Base-by-base conservation (phyloP, 1,139 yeast species). In the Kodamaea sp. region DNA sequence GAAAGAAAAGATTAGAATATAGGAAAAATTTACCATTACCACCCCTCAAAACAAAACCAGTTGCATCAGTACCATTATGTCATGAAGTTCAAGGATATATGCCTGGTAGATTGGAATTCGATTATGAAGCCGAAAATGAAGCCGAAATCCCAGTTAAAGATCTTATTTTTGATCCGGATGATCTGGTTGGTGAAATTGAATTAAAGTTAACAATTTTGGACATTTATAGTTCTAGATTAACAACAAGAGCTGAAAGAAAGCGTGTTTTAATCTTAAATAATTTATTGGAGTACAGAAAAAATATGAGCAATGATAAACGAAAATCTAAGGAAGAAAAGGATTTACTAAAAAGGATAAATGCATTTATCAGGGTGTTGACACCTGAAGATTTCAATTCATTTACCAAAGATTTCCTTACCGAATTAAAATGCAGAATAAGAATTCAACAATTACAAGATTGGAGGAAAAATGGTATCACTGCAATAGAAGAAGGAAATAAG, bases 21-120 rank as follows among this genome's bases (percentile, higher is more conserved):
- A 72, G 90, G 41, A 66, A 62, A 47, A 84, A 79, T 46, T 71
- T 78, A 48, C 88, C 89, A 24, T 60, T 79, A 45, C 89, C 90
- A 8, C 77, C 78, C 10, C 92, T 95, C 20, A 89, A 90, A 40
- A 79, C 83, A 41, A 90, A 89, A 58, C 88, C 95, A 2, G 82
- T 85, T 36, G 90, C 97, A 0, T 87, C 96, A 8, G 95, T 86
- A 7, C 99, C 99, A 0, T 75, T 94, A 38, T 90, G 97, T 65
- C 97, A 94, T 57, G 97, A 94, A 55, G 80, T 92, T 45, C 97
- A 92, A 62, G 97, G 97, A 3, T 92, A 83, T 59, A 92, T 94
- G 99, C 99, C 99, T 28, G 99, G 98, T 35, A 78, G 98, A 53
- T 70, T 92, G 47, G 99, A 92, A 60, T 92, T 92, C 62, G 99